Evolutionary conservation across 805 yeast genomes (phyloP), one percentile per base, ranked within the genome.

Genomic region (Saturnispora hagleri): DNA sequence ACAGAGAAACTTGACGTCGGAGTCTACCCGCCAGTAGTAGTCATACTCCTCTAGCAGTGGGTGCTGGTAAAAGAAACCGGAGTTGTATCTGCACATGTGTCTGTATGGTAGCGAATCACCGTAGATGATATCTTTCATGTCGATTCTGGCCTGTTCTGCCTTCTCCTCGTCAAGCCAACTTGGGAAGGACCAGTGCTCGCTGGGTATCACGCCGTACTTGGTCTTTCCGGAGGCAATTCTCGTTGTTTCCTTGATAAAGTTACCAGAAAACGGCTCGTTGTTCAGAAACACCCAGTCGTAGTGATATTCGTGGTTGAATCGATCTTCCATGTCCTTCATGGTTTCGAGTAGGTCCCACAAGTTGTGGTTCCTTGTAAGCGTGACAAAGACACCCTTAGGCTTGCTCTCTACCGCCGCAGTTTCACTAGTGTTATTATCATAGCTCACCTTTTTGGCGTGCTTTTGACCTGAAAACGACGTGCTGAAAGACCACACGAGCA

Each of bases 271-370:
- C 44, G 76, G 82, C 51, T 80, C 87, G 65, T 91, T 96, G 67
- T 90, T 91, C 58, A 91, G 73, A 66, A 91, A 91, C 31, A 89
- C 91, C 97, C 97, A 91, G 59, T 93, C 97, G 64, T 91, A 91
- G 55, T 86, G 75, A 70, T 72, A 89, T 51, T 85, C 76, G 18
- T 71, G 64, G 72, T 91, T 91, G 74, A 91, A 91, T 56, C 97
- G 74, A 67, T 89, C 97, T 69, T 91, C 97, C 48, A 90, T 78
- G 45, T 82, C 77, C 65, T 86, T 75, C 55, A 86, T 84, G 9
- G 93, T 79, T 35, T 72, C 75, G 43, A 80, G 69, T 47, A 87
- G 67, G 22, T 75, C 74, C 68, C 76, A 73, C 51, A 86, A 64
- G 63, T 86, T 95, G 22, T 70, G 61, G 65, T 86, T 86, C 68